These are phyloP conservation scores for Papiliotrema nemorosa DNA, from an alignment of 1,284 basidiomycete species.

Conservation along the genomic window DNA sequence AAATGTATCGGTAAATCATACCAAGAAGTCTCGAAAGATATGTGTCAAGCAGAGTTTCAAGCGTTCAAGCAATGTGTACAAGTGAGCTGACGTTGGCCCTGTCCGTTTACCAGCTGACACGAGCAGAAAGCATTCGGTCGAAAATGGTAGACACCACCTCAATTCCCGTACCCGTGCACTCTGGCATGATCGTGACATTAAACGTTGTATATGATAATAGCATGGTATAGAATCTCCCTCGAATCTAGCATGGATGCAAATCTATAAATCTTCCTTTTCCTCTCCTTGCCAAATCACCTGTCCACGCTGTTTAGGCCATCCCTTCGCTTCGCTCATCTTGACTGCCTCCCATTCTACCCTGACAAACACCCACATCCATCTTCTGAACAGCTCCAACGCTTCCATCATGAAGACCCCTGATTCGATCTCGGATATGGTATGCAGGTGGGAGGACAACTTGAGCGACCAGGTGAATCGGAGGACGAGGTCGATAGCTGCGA, in stretches of 20 bases:
- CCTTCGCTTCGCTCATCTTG: conserved; percentile 52
- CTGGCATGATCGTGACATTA: not conserved
- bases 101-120: not conserved
- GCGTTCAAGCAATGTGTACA: conserved; percentile 52
- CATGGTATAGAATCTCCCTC: not conserved
- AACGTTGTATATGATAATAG: conserved; percentile 1
- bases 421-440: conserved; percentile 76
- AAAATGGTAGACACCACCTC: conserved; percentile 32
- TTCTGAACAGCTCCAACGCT: conserved; percentile 77
- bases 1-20: conserved; percentile 50
- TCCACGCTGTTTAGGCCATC: conserved; percentile 10
- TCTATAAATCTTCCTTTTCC: conserved; percentile 1
- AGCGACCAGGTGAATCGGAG: conserved; percentile 93
- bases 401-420: conserved; percentile 85
- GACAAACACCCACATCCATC: conserved; percentile 97
- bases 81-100: conserved; percentile 22
- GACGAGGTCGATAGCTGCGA: conserved; percentile 78
- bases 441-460: conserved; percentile 83
- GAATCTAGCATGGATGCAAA: not conserved
- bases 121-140: conserved; percentile 40
- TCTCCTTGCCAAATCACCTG: conserved; percentile 5
- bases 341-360: conserved; percentile 93
- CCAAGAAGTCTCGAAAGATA: conserved; percentile 48
- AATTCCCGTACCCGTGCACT: no score
- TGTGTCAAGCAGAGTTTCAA: conserved; percentile 50